Evolutionary conservation across 805 yeast species (phyloP).

Genomic region (Saccharomycopsis malanga): DNA sequence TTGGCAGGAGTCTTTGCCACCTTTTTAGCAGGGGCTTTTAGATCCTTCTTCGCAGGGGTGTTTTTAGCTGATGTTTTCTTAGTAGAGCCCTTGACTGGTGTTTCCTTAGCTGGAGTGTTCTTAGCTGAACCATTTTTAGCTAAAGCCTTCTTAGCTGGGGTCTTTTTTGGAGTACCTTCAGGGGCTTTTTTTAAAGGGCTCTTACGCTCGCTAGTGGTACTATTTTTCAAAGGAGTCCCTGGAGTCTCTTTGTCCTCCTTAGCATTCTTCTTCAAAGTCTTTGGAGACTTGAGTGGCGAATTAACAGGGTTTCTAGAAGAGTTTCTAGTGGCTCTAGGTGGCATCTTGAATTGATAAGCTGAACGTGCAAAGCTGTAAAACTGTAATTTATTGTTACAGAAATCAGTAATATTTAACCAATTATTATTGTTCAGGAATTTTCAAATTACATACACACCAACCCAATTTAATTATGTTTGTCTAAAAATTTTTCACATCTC

Average conservation of each 20-base stretch:
- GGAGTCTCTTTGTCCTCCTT: neutral
- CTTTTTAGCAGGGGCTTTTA: neutral
- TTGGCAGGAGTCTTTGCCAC: neutral
- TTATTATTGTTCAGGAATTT: too few species aligned
- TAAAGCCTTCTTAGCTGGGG: slow-evolving; percentile 5
- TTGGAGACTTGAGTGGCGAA: slow-evolving; percentile 17
- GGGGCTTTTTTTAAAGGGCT: neutral
- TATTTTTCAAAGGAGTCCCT: neutral
- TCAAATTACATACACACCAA: too few species aligned
- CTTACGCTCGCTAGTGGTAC: neutral
- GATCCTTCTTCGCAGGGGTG: neutral
- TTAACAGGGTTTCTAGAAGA: slow-evolving; percentile 2
- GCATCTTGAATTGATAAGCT: slow-evolving; percentile 8
- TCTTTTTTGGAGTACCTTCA: slow-evolving; percentile 1
- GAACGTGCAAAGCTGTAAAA: too few species aligned
- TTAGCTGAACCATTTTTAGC: slow-evolving; percentile 22
- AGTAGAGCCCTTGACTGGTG: slow-evolving; percentile 20
- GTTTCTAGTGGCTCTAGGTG: slow-evolving; percentile 12
- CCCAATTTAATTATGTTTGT: too few species aligned
- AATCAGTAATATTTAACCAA: too few species aligned
- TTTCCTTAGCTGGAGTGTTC: slow-evolving; percentile 22
- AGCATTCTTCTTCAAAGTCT: neutral
- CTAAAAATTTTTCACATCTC: slow-evolving; percentile 1
- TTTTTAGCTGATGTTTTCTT: slow-evolving; percentile 18
- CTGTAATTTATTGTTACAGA: too few species aligned